Base-by-base conservation (phyloP, 1,139 yeast genomes). In the Lodderomyces beijingensis region DNA sequence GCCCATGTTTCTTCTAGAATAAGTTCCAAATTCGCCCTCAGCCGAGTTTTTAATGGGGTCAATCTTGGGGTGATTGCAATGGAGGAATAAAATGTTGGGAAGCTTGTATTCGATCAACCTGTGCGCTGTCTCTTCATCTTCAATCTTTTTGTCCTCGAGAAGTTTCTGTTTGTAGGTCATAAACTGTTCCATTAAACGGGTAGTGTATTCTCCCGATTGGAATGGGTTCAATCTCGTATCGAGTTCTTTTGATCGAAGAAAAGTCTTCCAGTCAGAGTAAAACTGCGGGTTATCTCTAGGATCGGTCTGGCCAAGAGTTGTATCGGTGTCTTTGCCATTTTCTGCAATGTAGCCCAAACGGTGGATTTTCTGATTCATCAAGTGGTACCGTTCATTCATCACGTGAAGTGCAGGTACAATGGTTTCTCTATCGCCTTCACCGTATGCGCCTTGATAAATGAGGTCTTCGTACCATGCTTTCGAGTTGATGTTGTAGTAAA, bases 51-150 rank as follows among this genome's bases (percentile, higher is more conserved):
- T 46, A 7, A 62, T 46, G 1, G 66, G 65, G 33, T 62, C 57
- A 32, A 62, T 51, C 34, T 66, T 66, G 1, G 73, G 73, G 37
- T 63, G 61, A 46, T 65, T 70, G 30, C 62, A 53, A 41, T 68
- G 74, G 34, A 69, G 54, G 44, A 69, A 69, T 27, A 54, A 33
- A 5, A 57, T 54, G 14, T 49, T 47, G 3, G 66, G 62, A 15
- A 42, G 36, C 12, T 44, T 35, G 33, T 49, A 54, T 19, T 35
- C 38, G 22, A 36, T 25, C 3, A 39, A 25, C 25, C 41, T 16
- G 17, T 41, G 37, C 9, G 34, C 40, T 3, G 41, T 30, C n/a
- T 28, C 31, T 26, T 39, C 45, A 23, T 37, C 34, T n/a, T 35
- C 42, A 6, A 40, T 12, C 21, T 36, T 35, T 16, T 39, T 30